Evolutionary conservation across 2,329 filamentous ascomycete species (phyloP), one percentile per base, ranked within the genome.

Genomic region (Aureobasidium leucospermi): DNA sequence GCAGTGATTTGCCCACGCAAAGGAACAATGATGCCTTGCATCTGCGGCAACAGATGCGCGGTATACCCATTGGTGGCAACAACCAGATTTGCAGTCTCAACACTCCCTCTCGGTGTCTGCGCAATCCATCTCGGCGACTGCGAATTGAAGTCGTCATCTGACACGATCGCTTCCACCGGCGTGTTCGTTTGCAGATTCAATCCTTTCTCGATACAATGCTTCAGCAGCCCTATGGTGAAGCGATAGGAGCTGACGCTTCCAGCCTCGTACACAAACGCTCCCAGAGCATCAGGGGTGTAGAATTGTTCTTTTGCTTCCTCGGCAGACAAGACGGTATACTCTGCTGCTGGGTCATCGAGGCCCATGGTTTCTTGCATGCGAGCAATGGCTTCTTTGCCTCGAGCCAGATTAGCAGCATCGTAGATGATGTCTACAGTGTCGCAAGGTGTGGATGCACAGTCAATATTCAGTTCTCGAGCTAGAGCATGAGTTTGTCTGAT

Each of bases 401-500:
- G 59, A 4, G 68, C 66, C 71, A 77, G 79, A 51, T 77, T 70
- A 8, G 60, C 67, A 16, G 71, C 61, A 60, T 84, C 80, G 66
- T 84, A 85, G 34, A 85, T 72, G 2, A 85, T 71, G 67, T 86
- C 83, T 2, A 84, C 75, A 0, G 84, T 86, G 28, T 77, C 72
- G 63, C 81, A 79, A 9, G 76, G 67, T 39, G 71, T 66, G 52
- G 76, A 78, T 65, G 85, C 83, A 65, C 81, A 77, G 10, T 71
- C 67, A 34, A 84, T 79, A 5, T 63, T 63, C 59, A 84, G 69
- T 16, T 76, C 70, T 5, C 68, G 67, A 0, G 81, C 80, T 61
- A 86, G 79, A 0, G 67, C 69, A 65, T 86, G 83, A 9, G 83
- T 78, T n/a, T 77, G 78, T 29, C 74, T 70, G 59, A 86, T 81